These are phyloP conservation scores for Phaseolus coccineus DNA, from an alignment of 331 rosid genomes.

Conservation along the genomic window DNA sequence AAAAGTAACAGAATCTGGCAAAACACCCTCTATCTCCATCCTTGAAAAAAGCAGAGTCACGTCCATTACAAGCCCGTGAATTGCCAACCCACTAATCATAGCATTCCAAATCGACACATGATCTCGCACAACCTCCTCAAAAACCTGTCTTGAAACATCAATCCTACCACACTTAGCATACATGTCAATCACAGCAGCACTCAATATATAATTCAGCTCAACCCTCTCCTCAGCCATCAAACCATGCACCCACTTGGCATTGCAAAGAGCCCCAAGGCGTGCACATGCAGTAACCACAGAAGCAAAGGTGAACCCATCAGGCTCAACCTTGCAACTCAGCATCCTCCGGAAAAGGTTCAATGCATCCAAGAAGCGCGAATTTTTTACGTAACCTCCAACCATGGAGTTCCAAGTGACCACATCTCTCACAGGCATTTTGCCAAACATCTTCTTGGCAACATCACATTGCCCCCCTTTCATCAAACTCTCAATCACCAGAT, in stretches of 20 bases:
- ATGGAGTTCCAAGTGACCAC: slow-evolving; percentile 76
- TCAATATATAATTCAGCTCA: slow-evolving; percentile 60
- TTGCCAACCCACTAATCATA: slow-evolving; percentile 74
- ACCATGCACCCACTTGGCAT: slow-evolving; percentile 69
- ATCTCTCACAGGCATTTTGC: slow-evolving; percentile 58
- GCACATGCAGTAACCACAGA: slow-evolving; percentile 68
- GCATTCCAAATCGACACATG: slow-evolving; percentile 80
- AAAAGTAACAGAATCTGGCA: slow-evolving; percentile 69
- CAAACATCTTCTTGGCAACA: slow-evolving; percentile 62
- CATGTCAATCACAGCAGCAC: slow-evolving; percentile 70
- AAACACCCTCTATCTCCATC: slow-evolving; percentile 62
- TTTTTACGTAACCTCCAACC: slow-evolving; percentile 69
- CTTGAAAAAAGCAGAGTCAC: slow-evolving; percentile 57
- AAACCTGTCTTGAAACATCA: slow-evolving; percentile 57
- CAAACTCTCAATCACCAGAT: slow-evolving; percentile 53
- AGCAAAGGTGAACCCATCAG: slow-evolving; percentile 78
- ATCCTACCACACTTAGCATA: slow-evolving; percentile 77
- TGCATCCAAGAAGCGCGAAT: slow-evolving; percentile 52
- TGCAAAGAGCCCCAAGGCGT: slow-evolving; percentile 59
- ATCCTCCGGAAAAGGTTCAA: slow-evolving; percentile 55
- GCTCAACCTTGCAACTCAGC: slow-evolving; percentile 56
- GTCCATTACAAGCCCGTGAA: slow-evolving; percentile 70
- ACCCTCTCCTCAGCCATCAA: slow-evolving; percentile 59
- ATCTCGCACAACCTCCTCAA: slow-evolving; percentile 47
- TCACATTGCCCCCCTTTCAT: slow-evolving; percentile 60